phyloP scores from a whole-genome alignment of 805 yeast genomes.

The Starmera dryadoides region DNA sequence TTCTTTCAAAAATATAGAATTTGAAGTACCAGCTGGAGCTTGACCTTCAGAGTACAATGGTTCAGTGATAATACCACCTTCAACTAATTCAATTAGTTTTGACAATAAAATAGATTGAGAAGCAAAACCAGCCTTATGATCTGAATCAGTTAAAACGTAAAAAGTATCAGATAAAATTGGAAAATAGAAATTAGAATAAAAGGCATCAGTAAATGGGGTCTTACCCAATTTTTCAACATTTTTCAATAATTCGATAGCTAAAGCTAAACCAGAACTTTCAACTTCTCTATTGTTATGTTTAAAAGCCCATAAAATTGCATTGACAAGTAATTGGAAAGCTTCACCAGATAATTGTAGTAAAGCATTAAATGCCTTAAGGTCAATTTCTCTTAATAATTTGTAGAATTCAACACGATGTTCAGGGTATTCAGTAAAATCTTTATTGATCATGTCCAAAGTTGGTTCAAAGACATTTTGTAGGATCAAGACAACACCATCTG shows the following conservation, averaged over 20 bases:
- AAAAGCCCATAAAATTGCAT: constrained; percentile 96
- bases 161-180: constrained; percentile 88
- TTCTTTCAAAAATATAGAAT: constrained; percentile 69
- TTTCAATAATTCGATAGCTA: constrained; percentile 75
- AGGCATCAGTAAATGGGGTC: constrained; percentile 71
- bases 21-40: constrained; percentile 81
- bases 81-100: constrained; percentile 75
- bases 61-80: constrained; percentile 61
- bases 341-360: constrained; percentile 83
- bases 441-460: constrained; percentile 91
- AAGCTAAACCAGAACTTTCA: constrained; percentile 81
- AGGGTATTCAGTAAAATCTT: constrained; percentile 93
- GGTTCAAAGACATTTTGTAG: constrained; percentile 89
- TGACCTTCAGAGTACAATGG: constrained; percentile 78
- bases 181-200: constrained; percentile 83
- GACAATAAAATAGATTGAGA: constrained; percentile 81
- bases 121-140: constrained; percentile 94
- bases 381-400: constrained; percentile 80
- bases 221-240: constrained; percentile 75
- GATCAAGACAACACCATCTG: constrained; percentile 82
- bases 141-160: constrained; percentile 90
- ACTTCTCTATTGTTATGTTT: constrained; percentile 97
- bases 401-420: constrained; percentile 97
- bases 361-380: constrained; percentile 79
- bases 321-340: constrained; percentile 84